Conservation (phyloP, 176 grass and related monocot genomes). For the Dendrocalamus sinicus region DNA sequence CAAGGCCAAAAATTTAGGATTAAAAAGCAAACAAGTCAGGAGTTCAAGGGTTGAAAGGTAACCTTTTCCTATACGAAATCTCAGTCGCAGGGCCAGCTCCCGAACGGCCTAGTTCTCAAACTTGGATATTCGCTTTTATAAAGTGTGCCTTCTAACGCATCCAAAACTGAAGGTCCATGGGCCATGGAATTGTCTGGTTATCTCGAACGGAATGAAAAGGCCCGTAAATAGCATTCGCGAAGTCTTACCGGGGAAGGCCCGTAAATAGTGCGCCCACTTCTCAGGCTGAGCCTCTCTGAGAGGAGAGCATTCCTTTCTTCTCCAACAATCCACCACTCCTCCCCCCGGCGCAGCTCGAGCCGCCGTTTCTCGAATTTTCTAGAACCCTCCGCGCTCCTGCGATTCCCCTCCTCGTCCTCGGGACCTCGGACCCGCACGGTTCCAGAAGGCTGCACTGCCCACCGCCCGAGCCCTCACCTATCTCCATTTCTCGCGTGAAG, state of each 20-base stretch:
- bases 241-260: neutral
- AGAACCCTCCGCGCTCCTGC: neutral
- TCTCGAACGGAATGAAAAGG: neutral
- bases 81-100: neutral
- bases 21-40: no score
- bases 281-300: neutral
- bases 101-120: neutral
- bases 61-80: no score
- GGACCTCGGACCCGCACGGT: neutral
- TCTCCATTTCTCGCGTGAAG: constrained; percentile 11
- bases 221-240: neutral
- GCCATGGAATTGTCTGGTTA: neutral
- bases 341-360: neutral
- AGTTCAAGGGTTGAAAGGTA: no score
- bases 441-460: neutral
- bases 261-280: neutral
- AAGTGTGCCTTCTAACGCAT: neutral
- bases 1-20: no score
- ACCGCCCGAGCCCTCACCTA: neutral
- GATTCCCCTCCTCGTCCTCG: neutral
- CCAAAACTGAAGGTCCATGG: no score
- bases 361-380: constrained; percentile 16
- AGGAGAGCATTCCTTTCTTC: neutral
- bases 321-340: neutral
- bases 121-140: neutral